Conservation (phyloP, 768 basidiomycete species). For the Brasilioporus rufonigricans region DNA sequence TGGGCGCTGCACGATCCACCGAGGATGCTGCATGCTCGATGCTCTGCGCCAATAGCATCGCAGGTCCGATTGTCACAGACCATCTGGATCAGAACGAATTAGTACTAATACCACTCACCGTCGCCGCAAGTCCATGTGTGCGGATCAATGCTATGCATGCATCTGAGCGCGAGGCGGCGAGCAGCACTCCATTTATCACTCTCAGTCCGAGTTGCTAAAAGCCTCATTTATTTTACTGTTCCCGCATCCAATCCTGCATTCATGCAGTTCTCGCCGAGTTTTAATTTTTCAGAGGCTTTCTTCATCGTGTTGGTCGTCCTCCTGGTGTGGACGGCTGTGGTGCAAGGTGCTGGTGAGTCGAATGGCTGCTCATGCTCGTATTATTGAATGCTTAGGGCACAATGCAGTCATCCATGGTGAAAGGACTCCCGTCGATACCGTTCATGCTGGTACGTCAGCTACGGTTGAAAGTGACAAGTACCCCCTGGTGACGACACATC, state of each 20-base stretch:
- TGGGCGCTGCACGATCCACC: conserved; percentile 3
- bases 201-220: background rate
- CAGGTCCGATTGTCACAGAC: background rate
- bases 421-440: background rate
- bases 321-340: conserved; percentile 5
- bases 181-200: background rate
- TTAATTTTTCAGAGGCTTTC: background rate
- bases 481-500: background rate
- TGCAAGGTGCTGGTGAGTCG: conserved; percentile 12
- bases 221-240: background rate
- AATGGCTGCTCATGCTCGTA: background rate
- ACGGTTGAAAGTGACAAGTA: background rate
- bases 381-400: background rate
- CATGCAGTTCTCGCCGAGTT: conserved; percentile 6
- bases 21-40: background rate
- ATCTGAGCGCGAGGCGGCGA: background rate
- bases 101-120: background rate
- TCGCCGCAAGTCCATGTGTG: background rate
- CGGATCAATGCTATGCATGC: background rate
- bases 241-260: background rate
- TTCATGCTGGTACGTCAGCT: background rate
- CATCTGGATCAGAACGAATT: background rate
- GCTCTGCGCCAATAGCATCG: background rate
- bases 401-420: background rate
- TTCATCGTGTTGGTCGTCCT: background rate